Evolutionary conservation across 345 rosid genomes (phyloP), one percentile per base, ranked within the genome.

Genomic region (Gossypium thurberi): DNA sequence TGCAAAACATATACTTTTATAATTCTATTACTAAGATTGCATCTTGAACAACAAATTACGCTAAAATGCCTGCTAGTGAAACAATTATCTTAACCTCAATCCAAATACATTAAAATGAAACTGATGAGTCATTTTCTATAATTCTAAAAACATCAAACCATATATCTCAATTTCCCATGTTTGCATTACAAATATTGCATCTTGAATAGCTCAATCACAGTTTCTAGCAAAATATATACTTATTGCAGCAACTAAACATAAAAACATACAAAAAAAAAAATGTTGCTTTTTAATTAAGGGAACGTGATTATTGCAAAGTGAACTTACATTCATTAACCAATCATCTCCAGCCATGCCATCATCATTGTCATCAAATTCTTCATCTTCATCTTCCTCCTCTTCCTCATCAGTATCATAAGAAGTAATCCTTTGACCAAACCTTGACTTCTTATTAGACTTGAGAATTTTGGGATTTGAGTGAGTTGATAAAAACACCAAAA

Each of bases 381-480:
- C 87, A 0, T 81, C 84, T 33, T 4, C 37, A 4, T 33, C 37
- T 4, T 33, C 37, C 0, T 76, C 82, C 10, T 75, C 86, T 0
- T 79, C 91, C 11, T 82, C 85, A 43, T 81, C 86, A 61, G 75
- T 80, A 3, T 84, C 87, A 50, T 88, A 91, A 1, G 84, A 80
- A 68, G 81, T 84, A 53, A 87, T 69, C 3, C 69, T 70, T 65
- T 84, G 85, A 8, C 95, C 92, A 70, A 77, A 82, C 72, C 84
- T 79, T 2, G 97, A 86, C 84, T 87, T 92, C 74, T 82, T 82
- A 72, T 90, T 88, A 26, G 85, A 78, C 80, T 95, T 95, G 78
- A 92, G 86, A 77, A 92, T 88, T 83, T 82, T 87, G 61, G 97
- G 87, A 60, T 87, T 89, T 18, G 98, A 90, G 74, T 92, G 99